Evolutionary conservation across 2,329 filamentous ascomycete species (phyloP).

Genomic region (Coniochaeta prunicola): DNA sequence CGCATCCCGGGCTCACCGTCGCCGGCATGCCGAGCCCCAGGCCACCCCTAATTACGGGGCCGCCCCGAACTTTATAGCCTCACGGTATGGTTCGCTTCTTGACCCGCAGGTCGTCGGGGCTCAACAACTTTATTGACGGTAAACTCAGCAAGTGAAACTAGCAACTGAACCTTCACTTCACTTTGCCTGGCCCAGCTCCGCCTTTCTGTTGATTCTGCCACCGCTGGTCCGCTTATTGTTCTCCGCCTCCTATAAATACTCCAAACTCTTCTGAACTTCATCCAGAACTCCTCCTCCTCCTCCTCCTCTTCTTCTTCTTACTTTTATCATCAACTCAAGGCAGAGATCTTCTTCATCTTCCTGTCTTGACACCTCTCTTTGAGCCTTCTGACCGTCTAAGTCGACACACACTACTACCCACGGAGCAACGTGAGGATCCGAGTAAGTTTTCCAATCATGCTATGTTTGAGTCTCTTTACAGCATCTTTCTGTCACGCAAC

Average conservation of each 20-base stretch:
- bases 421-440: not conserved
- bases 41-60: no score
- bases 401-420: not conserved
- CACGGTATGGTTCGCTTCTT: no score
- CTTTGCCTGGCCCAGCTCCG: not conserved
- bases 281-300: not conserved
- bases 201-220: not conserved
- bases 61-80: no score
- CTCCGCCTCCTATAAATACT: not conserved
- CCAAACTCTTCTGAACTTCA: not conserved
- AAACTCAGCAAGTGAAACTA: no score
- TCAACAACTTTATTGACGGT: no score
- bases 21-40: not conserved
- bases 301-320: not conserved
- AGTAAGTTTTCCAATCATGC: not conserved
- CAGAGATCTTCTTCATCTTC: not conserved
- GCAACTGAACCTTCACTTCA: not conserved
- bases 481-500: not conserved
- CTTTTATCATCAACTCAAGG: not conserved
- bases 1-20: not conserved
- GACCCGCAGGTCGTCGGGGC: no score
- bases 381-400: not conserved
- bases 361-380: not conserved
- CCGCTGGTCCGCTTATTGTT: not conserved
- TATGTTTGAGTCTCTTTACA: not conserved